Conservation (phyloP, 805 yeast species). For the Candida morakotiae region DNA sequence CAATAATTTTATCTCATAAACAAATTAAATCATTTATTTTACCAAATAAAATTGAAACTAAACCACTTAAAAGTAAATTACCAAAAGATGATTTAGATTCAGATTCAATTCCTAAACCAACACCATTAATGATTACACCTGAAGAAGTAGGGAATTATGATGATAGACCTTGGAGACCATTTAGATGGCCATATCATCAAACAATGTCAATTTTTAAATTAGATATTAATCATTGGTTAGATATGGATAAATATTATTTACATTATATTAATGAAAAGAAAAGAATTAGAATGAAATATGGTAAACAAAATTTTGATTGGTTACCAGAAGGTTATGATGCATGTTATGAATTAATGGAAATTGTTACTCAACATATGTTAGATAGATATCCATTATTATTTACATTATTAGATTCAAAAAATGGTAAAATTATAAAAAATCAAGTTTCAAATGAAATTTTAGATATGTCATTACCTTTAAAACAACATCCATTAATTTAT, state of each 20-base stretch:
- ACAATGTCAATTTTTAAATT: slow-evolving; percentile 71
- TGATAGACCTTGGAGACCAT: slow-evolving; percentile 79
- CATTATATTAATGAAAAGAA: slow-evolving; percentile 62
- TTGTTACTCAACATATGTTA: slow-evolving; percentile 55
- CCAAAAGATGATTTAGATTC: slow-evolving; percentile 10
- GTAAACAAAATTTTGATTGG: slow-evolving; percentile 61
- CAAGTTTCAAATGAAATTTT: slow-evolving; percentile 59
- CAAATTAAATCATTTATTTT: slow-evolving; percentile 7
- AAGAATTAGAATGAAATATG: slow-evolving; percentile 54
- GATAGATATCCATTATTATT: slow-evolving; percentile 62
- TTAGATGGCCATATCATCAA: slow-evolving; percentile 77
- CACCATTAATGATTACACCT: slow-evolving; percentile 61
- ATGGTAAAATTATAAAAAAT: slow-evolving; percentile 51
- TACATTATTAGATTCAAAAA: slow-evolving; percentile 36
- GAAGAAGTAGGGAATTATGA: slow-evolving; percentile 63
- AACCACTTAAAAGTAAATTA: neutral
- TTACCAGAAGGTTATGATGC: slow-evolving; percentile 62
- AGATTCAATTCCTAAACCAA: slow-evolving; percentile 39
- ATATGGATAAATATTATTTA: slow-evolving; percentile 72
- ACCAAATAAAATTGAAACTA: neutral
- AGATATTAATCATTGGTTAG: slow-evolving; percentile 74
- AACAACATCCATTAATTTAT: slow-evolving; percentile 59
- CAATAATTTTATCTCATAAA: slow-evolving; percentile 14
- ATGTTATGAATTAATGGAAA: slow-evolving; percentile 59
- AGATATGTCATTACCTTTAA: slow-evolving; percentile 57